Evolutionary conservation across 2,329 filamentous ascomycete species (phyloP).

Genomic region (Penicillium olsonii): DNA sequence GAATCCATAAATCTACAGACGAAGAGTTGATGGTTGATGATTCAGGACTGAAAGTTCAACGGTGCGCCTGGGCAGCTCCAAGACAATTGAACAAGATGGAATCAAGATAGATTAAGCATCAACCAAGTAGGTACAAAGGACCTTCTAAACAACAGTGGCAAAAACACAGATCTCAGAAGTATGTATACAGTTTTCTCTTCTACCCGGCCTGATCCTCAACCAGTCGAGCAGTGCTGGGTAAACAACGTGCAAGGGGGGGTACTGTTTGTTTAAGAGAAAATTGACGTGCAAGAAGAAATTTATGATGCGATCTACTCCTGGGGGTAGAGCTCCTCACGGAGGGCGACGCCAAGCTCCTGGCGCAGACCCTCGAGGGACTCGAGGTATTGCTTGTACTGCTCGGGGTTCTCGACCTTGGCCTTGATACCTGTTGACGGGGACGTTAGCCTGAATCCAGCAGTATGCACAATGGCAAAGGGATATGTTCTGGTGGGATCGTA

Average conservation of each 20-base stretch:
- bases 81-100: constrained; percentile 16
- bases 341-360: constrained; percentile 86
- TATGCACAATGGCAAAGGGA: background rate
- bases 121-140: constrained; percentile 21
- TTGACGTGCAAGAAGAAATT: constrained; percentile 25
- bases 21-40: background rate
- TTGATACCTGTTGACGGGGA: constrained; percentile 72
- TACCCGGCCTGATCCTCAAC: constrained; percentile 24
- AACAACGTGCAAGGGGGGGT: constrained; percentile 14
- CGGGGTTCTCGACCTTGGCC: constrained; percentile 98
- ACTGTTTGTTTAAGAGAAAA: constrained; percentile 22
- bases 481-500: constrained; percentile 49
- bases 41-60: constrained; percentile 2
- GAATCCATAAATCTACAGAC: background rate
- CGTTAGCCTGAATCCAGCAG: constrained; percentile 2
- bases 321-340: constrained; percentile 93
- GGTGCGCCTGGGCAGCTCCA: constrained; percentile 13
- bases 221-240: constrained; percentile 18
- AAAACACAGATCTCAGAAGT: constrained; percentile 35
- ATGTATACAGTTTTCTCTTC: constrained; percentile 44
- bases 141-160: constrained; percentile 33
- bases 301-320: constrained; percentile 41
- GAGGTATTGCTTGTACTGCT: constrained; percentile 95
- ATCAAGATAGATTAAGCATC: constrained; percentile 27
- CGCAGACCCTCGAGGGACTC: constrained; percentile 88